Percentiles rank a stretch among this genome's conserved stretches.
phyloP scores from a whole-genome alignment of 1,284 basidiomycete species.

The Grifola frondosa region DNA sequence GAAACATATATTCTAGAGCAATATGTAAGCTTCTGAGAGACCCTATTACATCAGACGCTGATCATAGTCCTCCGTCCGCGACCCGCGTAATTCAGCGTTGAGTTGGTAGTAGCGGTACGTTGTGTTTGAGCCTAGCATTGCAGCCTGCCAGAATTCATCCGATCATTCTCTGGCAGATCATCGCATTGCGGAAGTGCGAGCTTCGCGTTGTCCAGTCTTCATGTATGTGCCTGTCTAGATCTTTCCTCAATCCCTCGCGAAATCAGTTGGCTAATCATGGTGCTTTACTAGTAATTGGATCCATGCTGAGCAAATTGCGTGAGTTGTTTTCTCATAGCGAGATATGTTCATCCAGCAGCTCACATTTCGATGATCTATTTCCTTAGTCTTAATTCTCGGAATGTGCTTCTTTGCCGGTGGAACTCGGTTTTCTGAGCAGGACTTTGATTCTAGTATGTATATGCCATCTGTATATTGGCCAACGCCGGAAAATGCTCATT shows the following conservation, averaged over 20 bases:
- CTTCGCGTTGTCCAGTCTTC: constrained; percentile 82
- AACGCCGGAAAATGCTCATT: background rate
- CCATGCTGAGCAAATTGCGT: constrained; percentile 78
- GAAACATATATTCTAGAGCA: constrained; percentile 45
- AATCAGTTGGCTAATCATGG: background rate
- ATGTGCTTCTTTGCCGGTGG: constrained; percentile 84
- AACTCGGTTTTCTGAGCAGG: constrained; percentile 74
- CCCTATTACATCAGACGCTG: background rate
- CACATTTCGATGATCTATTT: background rate
- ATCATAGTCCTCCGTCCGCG: constrained; percentile 2
- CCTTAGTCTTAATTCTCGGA: constrained; percentile 52
- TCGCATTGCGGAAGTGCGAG: constrained; percentile 81
- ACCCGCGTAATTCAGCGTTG: constrained; percentile 48
- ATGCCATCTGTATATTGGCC: background rate
- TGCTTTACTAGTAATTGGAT: constrained; percentile 61
- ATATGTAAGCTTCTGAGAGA: constrained; percentile 49
- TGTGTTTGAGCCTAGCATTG: too few relatives aligned
- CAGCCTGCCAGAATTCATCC: background rate
- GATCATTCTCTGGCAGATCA: constrained; percentile 48
- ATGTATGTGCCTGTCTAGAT: constrained; percentile 27
- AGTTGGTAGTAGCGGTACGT: constrained; percentile 70
- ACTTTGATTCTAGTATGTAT: constrained; percentile 67
- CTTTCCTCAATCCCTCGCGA: too few relatives aligned
- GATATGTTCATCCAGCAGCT: too few relatives aligned
- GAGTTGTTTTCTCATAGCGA: constrained; percentile 25